Evolutionary conservation across 129 eudicot species (phyloP), one percentile per base, ranked within the genome.

Genomic region (Chrysanthemum seticuspe): DNA sequence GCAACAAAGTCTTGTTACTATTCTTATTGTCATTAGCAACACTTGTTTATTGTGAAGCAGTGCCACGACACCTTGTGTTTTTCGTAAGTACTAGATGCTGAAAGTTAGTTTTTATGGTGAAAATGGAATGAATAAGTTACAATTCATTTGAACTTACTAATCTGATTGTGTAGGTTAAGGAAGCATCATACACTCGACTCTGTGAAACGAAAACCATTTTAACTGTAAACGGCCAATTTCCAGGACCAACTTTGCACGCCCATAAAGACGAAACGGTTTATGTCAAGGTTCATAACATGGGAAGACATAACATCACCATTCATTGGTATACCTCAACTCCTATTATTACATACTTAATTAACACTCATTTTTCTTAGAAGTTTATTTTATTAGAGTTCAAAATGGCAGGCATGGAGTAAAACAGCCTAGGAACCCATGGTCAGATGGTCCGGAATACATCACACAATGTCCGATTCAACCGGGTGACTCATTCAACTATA

Each of bases 401-500:
- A 71, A 53, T 31, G 25, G 13, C 72, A 91, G 95, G 97, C 97
- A 88, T 59, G 97, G 97, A 67, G 88, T 91, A 72, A 79, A 68
- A 9, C 85, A 75, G 51, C 94, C 84, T 1, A 76, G 94, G 36
- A 75, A 87, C 67, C 97, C 97, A 29, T 87, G 94, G 97, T 70
- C 89, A 1, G 94, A 90, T 62, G 97, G 94, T 2, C 97, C 97
- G 0, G 87, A 44, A 66, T 90, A 85, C 15, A 76, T 90, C 40
- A 90, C 97, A 10, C 97, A 90, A n/a, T 87, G 94, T 61, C 94
- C 97, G 1, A 85, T 90, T 54, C 74, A 67, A 70, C 91, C 94
- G 1, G 93, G 96, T 2, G 55, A 65, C 10, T 44, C 67, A 16
- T 87, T 90, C 63, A 67, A 80, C 53, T 83, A 85, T 18, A 83